These are phyloP conservation scores for Cucurbita ficifolia DNA, from an alignment of 306 rosid genomes.

Conservation along the genomic window DNA sequence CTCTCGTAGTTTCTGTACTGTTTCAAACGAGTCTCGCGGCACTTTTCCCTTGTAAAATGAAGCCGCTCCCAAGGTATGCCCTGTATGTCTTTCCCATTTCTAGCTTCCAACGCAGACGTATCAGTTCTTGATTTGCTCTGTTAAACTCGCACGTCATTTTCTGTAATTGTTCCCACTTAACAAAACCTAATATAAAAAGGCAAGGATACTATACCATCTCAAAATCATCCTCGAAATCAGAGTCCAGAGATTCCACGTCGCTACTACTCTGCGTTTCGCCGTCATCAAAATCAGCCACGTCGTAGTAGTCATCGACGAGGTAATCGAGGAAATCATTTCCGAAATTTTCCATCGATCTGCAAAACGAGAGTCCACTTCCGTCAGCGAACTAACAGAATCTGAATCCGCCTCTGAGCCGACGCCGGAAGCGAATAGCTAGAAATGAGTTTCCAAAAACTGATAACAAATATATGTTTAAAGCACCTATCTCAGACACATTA, in stretches of 20 bases:
- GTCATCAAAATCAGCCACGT: conserved; percentile 32
- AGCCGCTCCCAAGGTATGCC: conserved; percentile 96
- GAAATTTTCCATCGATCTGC: conserved; percentile 45
- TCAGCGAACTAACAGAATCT: neutral
- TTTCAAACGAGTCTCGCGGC: conserved; percentile 64
- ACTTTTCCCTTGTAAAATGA: conserved; percentile 50
- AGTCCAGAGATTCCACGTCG: conserved; percentile 13
- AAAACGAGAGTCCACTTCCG: neutral
- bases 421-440: neutral
- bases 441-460: neutral
- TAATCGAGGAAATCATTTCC: conserved; percentile 55
- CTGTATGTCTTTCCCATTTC: conserved; percentile 77
- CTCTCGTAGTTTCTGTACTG: conserved; percentile 76
- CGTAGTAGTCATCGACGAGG: conserved; percentile 27
- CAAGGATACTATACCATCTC: conserved; percentile 20
- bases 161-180: neutral
- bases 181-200: neutral
- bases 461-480: neutral
- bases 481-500: neutral
- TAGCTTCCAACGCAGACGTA: conserved; percentile 63
- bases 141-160: neutral
- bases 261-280: conserved; percentile 9
- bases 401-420: neutral
- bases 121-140: conserved; percentile 58
- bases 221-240: conserved; percentile 52